Base-by-base conservation (phyloP, 306 rosid species). In the Notholithocarpus densiflorus region DNA sequence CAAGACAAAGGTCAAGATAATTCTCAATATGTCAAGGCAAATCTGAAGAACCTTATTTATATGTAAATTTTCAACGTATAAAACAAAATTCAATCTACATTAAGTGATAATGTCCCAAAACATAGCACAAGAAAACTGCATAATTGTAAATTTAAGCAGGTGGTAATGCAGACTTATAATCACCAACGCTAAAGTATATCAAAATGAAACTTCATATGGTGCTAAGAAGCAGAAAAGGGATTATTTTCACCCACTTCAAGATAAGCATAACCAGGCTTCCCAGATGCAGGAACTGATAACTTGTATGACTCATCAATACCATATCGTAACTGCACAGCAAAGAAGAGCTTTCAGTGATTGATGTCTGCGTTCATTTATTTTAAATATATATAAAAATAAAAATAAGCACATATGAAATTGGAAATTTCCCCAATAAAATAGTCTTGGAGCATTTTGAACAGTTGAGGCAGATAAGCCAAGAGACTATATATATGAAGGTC, bases 241-340 rank as follows among this genome's bases (percentile, higher is more conserved):
- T 72, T n/a, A 45, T 31, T 52, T 34, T 18, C 69, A 52, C 78
- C 54, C 68, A 85, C 88, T 83, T 85, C 65, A 4, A 85, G 79
- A 76, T 45, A 57, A 21, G 85, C 88, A 62, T 74, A 85, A 48
- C 77, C 52, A 24, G 80, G 53, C 48, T 79, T 75, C 48, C 79
- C 76, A 17, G 88, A 75, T 5, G 53, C 68, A 2, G 86, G 86
- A 61, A 85, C 68, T 6, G 86, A 82, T 45, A 85, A 72, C 65
- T 23, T 82, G 79, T 85, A 82, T 17, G 86, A 82, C 75, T 85
- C 88, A 15, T 85, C 88, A 1, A 75, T 72, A 43, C 86, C 88
- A 72, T 82, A 82, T 51, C 57, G 74, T 40, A 85, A 74, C 84
- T 85, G 84, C 81, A 75, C 18, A 14, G 19, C 31, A 59, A 31